These are phyloP conservation scores for Ascocoryne sarcoides DNA, from an alignment of 2,329 filamentous ascomycete species.

Conservation along the genomic window DNA sequence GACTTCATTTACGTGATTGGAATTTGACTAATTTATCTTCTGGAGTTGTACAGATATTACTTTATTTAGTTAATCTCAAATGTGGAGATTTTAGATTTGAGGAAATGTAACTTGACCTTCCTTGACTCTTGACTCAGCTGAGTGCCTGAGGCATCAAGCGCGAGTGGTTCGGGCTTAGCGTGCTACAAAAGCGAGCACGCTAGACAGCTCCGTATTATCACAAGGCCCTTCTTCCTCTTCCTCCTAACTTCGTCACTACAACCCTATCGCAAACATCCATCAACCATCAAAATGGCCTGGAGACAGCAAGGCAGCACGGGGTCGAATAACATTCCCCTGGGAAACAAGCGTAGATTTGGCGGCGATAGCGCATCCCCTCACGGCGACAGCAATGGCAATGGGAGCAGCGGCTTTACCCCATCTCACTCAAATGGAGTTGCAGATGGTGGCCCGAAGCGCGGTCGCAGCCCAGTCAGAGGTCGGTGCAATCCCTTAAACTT, in stretches of 20 bases:
- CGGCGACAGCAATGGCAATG: conserved; percentile 23
- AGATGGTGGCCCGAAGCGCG: conserved; percentile 58
- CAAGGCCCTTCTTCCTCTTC: background rate
- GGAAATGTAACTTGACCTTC: too few relatives aligned
- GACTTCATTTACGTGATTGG: too few relatives aligned
- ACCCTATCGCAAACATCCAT: conserved; percentile 3
- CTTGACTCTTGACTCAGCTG: too few relatives aligned
- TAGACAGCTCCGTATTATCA: background rate
- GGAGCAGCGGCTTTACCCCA: conserved; percentile 14
- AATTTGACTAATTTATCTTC: too few relatives aligned
- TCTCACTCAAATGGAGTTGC: conserved; percentile 1
- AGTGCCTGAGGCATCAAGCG: too few relatives aligned
- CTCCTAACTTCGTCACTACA: conserved; percentile 1
- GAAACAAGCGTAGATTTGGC: conserved; percentile 72
- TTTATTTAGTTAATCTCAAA: too few relatives aligned
- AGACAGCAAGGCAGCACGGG: conserved; percentile 81
- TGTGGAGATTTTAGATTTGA: too few relatives aligned
- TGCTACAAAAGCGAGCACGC: background rate
- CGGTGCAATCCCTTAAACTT: conserved; percentile 28
- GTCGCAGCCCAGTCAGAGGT: conserved; percentile 83
- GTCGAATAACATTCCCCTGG: conserved; percentile 95
- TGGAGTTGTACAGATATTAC: too few relatives aligned
- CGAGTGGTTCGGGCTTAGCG: background rate
- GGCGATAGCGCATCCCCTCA: conserved; percentile 41
- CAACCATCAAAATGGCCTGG: conserved; percentile 48